These are phyloP conservation scores for Lepidopterella palustris DNA, from an alignment of 495 filamentous ascomycete genomes.

Conservation along the genomic window DNA sequence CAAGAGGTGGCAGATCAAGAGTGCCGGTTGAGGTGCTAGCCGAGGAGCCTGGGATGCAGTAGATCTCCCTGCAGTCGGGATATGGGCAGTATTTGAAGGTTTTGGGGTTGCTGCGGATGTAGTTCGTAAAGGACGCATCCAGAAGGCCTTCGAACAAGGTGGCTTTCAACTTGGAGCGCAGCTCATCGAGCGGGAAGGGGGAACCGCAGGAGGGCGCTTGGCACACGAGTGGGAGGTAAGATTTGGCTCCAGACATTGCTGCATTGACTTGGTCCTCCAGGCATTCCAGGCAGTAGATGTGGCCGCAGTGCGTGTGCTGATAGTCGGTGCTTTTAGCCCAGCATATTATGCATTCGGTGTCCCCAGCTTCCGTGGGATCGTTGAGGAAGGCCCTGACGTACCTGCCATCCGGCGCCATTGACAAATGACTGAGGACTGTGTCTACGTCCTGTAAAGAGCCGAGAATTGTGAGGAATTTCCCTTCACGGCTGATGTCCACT, in stretches of 20 bases:
- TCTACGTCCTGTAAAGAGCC: neutral
- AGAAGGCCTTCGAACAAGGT: slow-evolving; percentile 7
- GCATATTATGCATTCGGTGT: slow-evolving; percentile 6
- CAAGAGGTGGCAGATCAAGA: too few species aligned
- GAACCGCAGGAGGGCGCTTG: neutral
- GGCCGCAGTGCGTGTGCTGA: slow-evolving; percentile 7
- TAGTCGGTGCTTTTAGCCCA: slow-evolving; percentile 7
- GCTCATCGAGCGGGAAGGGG: slow-evolving; percentile 1
- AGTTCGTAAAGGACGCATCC: slow-evolving; percentile 7
- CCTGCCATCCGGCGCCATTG: neutral
- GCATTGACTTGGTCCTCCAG: slow-evolving; percentile 7
- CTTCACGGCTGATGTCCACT: neutral
- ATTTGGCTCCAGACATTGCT: neutral
- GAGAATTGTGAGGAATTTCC: neutral
- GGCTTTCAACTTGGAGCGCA: neutral
- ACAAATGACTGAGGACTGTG: neutral
- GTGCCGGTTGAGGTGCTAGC: neutral
- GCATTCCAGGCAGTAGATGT: slow-evolving; percentile 15
- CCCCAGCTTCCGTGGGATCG: neutral
- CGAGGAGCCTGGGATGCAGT: slow-evolving; percentile 6
- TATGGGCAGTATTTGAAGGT: slow-evolving; percentile 21
- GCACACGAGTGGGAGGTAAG: slow-evolving; percentile 9
- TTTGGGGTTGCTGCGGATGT: slow-evolving; percentile 15
- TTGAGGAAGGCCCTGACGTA: neutral
- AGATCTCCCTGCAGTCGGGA: slow-evolving; percentile 24